Conservation (phyloP, 2,329 filamentous ascomycete species). For the Cladosporium sp. region DNA sequence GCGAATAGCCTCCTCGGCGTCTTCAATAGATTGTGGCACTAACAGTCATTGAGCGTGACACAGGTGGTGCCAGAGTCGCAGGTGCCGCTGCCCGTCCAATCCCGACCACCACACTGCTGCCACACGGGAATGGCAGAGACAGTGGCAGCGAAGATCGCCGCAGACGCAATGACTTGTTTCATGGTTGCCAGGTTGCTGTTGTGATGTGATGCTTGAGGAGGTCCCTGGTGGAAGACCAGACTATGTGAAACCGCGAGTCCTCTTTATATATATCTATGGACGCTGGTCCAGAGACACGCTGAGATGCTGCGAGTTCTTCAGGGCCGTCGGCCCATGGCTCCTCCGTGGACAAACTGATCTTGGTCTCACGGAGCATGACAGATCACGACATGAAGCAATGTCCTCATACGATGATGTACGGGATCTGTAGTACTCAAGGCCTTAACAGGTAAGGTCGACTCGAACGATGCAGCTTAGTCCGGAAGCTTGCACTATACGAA, state of each 20-base stretch:
- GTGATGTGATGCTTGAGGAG: not conserved
- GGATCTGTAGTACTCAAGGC: not conserved
- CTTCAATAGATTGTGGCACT: not conserved
- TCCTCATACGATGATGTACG: not conserved
- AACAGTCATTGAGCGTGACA: slow-evolving; percentile 19
- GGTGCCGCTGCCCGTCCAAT: slow-evolving; percentile 17
- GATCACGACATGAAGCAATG: not conserved
- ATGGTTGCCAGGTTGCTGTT: slow-evolving; percentile 1
- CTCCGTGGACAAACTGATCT: slow-evolving; percentile 10
- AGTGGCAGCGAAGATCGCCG: slow-evolving; percentile 15
- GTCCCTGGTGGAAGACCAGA: not conserved
- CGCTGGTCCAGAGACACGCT: not conserved
- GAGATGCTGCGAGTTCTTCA: not conserved
- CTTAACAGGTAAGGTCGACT: not conserved
- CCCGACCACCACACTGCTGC: slow-evolving; percentile 17
- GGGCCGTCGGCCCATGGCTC: slow-evolving; percentile 11
- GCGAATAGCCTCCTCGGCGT: slow-evolving; percentile 11
- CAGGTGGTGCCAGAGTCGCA: slow-evolving; percentile 20
- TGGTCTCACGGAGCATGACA: not conserved
- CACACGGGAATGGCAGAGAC: slow-evolving; percentile 16
- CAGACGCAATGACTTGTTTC: slow-evolving; percentile 10
- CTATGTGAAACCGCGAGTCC: not conserved
- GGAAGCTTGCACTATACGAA: slow-evolving; percentile 1
- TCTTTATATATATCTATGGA: slow-evolving; percentile 3
- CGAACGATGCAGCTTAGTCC: not conserved